Conservation (phyloP, 441 rosid species). For the Pelargonium australe region DNA sequence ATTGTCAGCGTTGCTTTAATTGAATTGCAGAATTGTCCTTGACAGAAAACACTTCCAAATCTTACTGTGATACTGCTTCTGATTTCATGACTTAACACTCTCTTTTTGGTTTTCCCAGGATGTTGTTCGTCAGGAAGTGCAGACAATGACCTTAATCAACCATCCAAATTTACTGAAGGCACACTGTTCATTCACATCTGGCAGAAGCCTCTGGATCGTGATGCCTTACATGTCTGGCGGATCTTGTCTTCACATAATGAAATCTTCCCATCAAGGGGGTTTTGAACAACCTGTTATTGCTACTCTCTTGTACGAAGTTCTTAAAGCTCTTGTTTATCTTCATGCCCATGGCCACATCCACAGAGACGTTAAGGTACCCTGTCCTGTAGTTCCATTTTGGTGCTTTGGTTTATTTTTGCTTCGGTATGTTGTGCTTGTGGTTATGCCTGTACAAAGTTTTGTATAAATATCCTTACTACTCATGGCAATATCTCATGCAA, state of each 20-base stretch:
- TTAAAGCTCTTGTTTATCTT: conserved; percentile 94
- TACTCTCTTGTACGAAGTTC: conserved; percentile 77
- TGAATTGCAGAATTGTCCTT: no score
- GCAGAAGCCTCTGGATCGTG: conserved; percentile 90
- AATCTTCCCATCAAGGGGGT: conserved; percentile 78
- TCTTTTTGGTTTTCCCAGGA: conserved; percentile 36
- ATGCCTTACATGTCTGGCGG: conserved; percentile 99
- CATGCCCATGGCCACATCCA: conserved; percentile 95
- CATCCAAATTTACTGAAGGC: conserved; percentile 89
- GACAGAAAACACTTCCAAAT: not conserved
- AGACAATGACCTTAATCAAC: conserved; percentile 83
- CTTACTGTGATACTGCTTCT: not conserved
- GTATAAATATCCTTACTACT: no score
- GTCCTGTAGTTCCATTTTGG: no score
- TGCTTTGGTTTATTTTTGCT: no score
- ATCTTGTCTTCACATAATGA: conserved; percentile 93
- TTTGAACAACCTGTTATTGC: conserved; percentile 92
- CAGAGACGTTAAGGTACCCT: conserved; percentile 87
- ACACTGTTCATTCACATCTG: conserved; percentile 84
- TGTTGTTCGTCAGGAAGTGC: conserved; percentile 95
- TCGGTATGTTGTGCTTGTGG: not conserved
- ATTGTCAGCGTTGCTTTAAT: no score
- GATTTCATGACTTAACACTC: no score
- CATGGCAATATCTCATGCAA: no score
- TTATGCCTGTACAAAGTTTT: no score